phyloP scores from a whole-genome alignment of 1,139 yeast genomes.

The Debaryomycetaceae sp. region DNA sequence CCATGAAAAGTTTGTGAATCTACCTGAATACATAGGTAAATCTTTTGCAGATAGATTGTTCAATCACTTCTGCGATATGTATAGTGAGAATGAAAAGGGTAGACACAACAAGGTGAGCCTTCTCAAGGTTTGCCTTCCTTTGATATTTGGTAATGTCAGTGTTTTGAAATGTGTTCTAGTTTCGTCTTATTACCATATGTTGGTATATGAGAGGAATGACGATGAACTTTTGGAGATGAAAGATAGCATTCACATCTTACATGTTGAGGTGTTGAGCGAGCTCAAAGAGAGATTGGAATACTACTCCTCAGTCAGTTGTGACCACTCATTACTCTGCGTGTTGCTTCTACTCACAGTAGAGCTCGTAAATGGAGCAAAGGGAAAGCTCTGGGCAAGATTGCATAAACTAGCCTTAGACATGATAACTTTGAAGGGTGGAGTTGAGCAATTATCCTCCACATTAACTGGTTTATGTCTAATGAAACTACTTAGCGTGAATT shows the following conservation, averaged over 20 bases:
- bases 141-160: slow-evolving; percentile 2
- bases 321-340: slow-evolving; percentile 2
- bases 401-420: slow-evolving; percentile 2
- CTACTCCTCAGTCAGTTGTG: slow-evolving; percentile 3
- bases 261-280: slow-evolving; percentile 1
- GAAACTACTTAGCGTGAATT: slow-evolving; percentile 1
- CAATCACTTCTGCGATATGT: slow-evolving; percentile 2
- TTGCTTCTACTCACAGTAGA: slow-evolving; percentile 2
- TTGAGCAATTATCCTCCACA: slow-evolving; percentile 1
- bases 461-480: slow-evolving; percentile 3
- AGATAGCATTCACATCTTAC: background rate
- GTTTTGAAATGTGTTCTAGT: slow-evolving; percentile 1
- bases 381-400: slow-evolving; percentile 1
- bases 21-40: slow-evolving; percentile 3
- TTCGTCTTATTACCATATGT: slow-evolving; percentile 1
- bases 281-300: slow-evolving; percentile 1
- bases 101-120: background rate
- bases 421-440: slow-evolving; percentile 3
- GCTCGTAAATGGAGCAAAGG: slow-evolving; percentile 2
- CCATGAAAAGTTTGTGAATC: background rate
- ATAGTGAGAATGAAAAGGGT: background rate
- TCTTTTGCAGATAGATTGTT: background rate
- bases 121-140: slow-evolving; percentile 3
- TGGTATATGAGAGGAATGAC: background rate
- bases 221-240: background rate